Evolutionary conservation across 2,329 filamentous ascomycete genomes (phyloP), one percentile per base, ranked within the genome.

Genomic region (Fusarium floridanum): DNA sequence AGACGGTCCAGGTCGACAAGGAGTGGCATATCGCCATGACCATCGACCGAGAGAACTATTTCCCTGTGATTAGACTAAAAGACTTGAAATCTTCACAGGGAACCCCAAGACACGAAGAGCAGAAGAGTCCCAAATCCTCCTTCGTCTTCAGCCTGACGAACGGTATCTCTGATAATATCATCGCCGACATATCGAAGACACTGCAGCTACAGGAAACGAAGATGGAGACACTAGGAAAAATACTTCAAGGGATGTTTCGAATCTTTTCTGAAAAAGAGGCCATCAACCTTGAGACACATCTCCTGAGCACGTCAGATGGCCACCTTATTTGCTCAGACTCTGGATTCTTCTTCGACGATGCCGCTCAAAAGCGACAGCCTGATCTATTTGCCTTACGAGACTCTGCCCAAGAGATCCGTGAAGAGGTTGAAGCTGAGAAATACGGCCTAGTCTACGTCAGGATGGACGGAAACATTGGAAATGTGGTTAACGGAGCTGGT

Each of bases 401-500:
- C 43, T 72, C 73, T 1, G 62, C 69, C 0, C 77, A 82, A 2
- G 84, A 84, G 39, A 74, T 83, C 0, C 59, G 73, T 0, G 80
- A 82, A 29, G 84, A 84, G 60, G 70, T 81, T 0, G 81, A 84
- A 39, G 62, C 88, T 2, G 82, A 85, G 20, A 87, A 88, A 67
- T 86, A 91, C 67, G 94, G 94, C 5, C 95, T 97, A 76, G 93
- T 97, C 1, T 97, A 95, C 81, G 88, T 97, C 73, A 92, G 90
- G 77, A 83, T 88, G 67, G 76, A 82, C 2, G 86, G 87, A 3
- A 91, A 91, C 71, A 92, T 97, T 63, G 95, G 94, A 41, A 97
- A 93, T 1, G 86, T 97, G 73, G 94, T 97, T 73, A 98, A 98
- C 79, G 95, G 95, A 50, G 95, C 95, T 0, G 95, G 95, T 0